Evolutionary conservation across 2,329 filamentous ascomycete species (phyloP), one percentile per base, ranked within the genome.

Genomic region (Ophiocordyceps robertsii): DNA sequence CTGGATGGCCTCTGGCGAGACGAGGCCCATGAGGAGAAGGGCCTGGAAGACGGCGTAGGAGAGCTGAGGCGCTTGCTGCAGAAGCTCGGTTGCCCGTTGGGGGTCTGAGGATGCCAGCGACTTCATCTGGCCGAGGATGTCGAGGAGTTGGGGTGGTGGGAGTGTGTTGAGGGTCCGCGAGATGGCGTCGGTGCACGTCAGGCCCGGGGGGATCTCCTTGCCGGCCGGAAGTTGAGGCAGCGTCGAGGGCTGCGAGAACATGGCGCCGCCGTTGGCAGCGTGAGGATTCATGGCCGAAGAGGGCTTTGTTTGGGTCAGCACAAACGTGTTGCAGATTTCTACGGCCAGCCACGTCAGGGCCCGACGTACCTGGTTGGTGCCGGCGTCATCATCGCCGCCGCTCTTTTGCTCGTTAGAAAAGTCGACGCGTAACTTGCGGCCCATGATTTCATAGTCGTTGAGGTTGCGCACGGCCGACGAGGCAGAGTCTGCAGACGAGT

Each of bases 1-100:
- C 48, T 82, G 76, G 43, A 96, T 80, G 3, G 88, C 80, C 53
- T 81, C 80, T 13, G 86, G 84, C 44, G 92, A 90, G 43, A 96
- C 87, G 10, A 96, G 78, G 38, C 88, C 87, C 77, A 96, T 92
- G 32, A 95, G 77, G 2, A 96, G 76, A 10, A 96, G 74, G 21
- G 89, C 84, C 64, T 96, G 90, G 66, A 96, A 96, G 50, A 96
- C 83, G 44, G 92, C 92, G 55, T 94, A 96, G 5, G 86, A 80
- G 37, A 98, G 78, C 64, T 98, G 92, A 0, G 92, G 92, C 2
- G 89, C 88, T 65, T 90, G 83, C 47, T 82, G 74, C 36, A 98
- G 76, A 35, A 96, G 77, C 56, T 94, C 86, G 0, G 82, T 88
- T 4, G 89, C 89, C 56, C 87, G 84, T 17, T 75, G 72, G 2